These are phyloP conservation scores for Eucalyptus regnans DNA, from an alignment of 345 rosid species.

Conservation along the genomic window DNA sequence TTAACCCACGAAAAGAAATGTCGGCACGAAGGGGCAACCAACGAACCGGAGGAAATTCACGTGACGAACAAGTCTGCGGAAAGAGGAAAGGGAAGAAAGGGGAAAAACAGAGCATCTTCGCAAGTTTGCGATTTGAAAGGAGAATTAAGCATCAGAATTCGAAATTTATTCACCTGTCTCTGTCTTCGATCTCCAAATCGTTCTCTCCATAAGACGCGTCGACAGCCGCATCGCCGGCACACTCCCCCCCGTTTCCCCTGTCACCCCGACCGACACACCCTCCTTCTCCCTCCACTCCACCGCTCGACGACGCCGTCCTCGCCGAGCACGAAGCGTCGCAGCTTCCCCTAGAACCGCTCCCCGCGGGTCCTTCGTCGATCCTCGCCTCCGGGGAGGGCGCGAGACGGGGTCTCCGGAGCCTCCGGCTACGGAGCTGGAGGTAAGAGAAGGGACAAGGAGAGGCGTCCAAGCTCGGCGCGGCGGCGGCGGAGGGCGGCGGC, in stretches of 20 bases:
- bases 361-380: background rate
- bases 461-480: background rate
- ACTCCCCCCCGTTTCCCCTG: background rate
- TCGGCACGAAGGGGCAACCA: background rate
- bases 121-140: background rate
- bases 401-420: conserved; percentile 37
- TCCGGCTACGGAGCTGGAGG: conserved; percentile 93
- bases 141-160: background rate
- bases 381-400: background rate
- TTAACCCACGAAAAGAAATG: background rate
- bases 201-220: conserved; percentile 42
- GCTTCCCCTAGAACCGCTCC: background rate
- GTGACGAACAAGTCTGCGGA: background rate
- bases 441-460: conserved; percentile 16
- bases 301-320: background rate
- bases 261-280: background rate
- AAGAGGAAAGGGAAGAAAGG: background rate
- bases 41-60: background rate
- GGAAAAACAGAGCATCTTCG: background rate
- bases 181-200: conserved; percentile 28
- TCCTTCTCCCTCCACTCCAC: background rate
- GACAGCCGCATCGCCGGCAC: background rate
- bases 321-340: background rate
- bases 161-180: conserved; percentile 19
- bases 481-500: background rate